Conservation (phyloP, 192 early-diverging fungal genomes). For the Coemansia sp. region DNA sequence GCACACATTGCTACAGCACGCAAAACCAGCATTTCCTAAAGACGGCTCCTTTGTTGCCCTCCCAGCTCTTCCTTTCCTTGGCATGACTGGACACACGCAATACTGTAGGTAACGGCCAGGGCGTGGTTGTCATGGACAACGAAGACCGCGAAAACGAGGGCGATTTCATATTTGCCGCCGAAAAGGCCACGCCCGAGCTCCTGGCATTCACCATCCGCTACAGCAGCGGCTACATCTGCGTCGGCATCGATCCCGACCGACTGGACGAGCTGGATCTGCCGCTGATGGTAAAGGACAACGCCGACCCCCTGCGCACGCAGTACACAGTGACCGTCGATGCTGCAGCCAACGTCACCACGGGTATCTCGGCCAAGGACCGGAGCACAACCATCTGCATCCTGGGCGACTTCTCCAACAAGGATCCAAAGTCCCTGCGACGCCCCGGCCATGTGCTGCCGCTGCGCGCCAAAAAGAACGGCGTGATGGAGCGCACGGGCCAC, state of each 20-base stretch:
- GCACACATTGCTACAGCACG: too few species aligned
- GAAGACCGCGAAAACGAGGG: slow-evolving; percentile 99
- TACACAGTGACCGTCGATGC: slow-evolving; percentile 93
- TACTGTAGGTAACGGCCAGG: slow-evolving; percentile 67
- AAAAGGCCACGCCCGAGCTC: slow-evolving; percentile 86
- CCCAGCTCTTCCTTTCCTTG: not conserved
- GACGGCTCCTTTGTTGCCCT: not conserved
- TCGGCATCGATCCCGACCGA: slow-evolving; percentile 71
- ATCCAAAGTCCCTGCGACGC: slow-evolving; percentile 69
- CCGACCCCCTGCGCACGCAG: slow-evolving; percentile 88
- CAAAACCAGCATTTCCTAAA: not conserved
- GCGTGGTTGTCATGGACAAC: slow-evolving; percentile 92
- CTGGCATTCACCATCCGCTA: slow-evolving; percentile 96
- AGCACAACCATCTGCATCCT: slow-evolving; percentile 73
- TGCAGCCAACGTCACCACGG: slow-evolving; percentile 82
- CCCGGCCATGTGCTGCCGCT: slow-evolving; percentile 96
- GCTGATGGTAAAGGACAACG: slow-evolving; percentile 91
- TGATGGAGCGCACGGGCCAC: slow-evolving; percentile 85
- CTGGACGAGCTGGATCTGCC: slow-evolving; percentile 84
- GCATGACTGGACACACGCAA: not conserved
- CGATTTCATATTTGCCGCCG: slow-evolving; percentile 95
- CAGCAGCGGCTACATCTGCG: slow-evolving; percentile 92
- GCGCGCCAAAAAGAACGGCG: slow-evolving; percentile 75
- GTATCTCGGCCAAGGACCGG: slow-evolving; percentile 92
- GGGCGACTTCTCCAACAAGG: slow-evolving; percentile 64